Evolutionary conservation across 106 monocot species (phyloP).

Genomic region (Dioscorea dumetorum): DNA sequence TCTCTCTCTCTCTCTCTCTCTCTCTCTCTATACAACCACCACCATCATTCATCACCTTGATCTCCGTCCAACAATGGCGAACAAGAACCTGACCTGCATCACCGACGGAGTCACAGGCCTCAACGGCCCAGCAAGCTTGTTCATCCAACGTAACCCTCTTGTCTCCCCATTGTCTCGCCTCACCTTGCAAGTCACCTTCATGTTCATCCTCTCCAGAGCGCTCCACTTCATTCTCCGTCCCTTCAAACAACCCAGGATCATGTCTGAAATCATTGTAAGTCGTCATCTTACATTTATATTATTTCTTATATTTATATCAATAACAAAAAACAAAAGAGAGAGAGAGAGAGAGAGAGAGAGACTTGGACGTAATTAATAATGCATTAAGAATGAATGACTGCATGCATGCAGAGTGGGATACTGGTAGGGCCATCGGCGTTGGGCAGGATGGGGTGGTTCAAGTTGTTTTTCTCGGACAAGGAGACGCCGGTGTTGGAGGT

Average conservation of each 20-base stretch:
- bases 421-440: conserved; percentile 38
- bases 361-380: no score
- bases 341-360: no score
- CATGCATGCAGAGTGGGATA: no score
- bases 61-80: no score
- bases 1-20: no score
- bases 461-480: conserved; percentile 27
- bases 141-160: conserved; percentile 27
- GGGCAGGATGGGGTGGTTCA: conserved; percentile 17
- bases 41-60: no score
- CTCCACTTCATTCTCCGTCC: conserved; percentile 36
- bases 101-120: background rate
- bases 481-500: conserved; percentile 26
- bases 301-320: background rate
- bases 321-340: no score
- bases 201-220: conserved; percentile 31
- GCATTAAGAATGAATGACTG: no score
- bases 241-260: conserved; percentile 47
- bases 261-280: conserved; percentile 59
- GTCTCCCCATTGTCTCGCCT: conserved; percentile 37
- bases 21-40: no score
- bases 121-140: conserved; percentile 14
- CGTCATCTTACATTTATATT: background rate
- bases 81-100: no score
- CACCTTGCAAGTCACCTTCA: conserved; percentile 36